Conservation (phyloP, 1,284 basidiomycete species). For the Mycosarcoma mackinlayi region DNA sequence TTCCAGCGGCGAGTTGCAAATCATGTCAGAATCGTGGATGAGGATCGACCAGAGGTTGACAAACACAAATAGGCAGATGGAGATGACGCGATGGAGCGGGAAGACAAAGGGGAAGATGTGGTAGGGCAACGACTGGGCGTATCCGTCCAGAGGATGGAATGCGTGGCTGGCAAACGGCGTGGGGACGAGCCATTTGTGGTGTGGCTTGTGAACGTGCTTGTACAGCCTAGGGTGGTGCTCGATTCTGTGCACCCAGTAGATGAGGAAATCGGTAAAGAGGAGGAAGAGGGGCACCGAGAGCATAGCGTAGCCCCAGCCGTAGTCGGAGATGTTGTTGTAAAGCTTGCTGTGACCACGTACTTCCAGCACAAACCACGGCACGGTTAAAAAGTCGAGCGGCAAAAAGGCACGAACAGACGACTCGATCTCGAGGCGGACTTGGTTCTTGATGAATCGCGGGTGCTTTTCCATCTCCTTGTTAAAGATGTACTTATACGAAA, state of each 20-base stretch:
- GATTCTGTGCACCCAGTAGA: conserved; percentile 95
- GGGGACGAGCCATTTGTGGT: conserved; percentile 98
- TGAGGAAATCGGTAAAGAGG: conserved; percentile 87
- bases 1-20: conserved; percentile 90
- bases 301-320: conserved; percentile 61
- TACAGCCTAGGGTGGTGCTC: conserved; percentile 88
- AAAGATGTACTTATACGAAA: conserved; percentile 87
- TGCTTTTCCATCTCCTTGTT: conserved; percentile 96
- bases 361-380: conserved; percentile 94
- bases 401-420: conserved; percentile 83
- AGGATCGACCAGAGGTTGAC: conserved; percentile 67
- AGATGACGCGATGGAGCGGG: conserved; percentile 77
- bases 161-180: conserved; percentile 97
- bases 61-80: conserved; percentile 66
- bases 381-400: conserved; percentile 75
- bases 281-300: conserved; percentile 74
- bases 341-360: conserved; percentile 85
- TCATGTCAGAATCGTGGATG: conserved; percentile 99
- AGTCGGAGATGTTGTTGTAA: conserved; percentile 78
- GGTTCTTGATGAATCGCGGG: conserved; percentile 89
- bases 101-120: conserved; percentile 92
- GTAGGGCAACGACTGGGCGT: conserved; percentile 91
- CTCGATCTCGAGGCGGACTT: conserved; percentile 82
- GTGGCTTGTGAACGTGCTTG: conserved; percentile 91
- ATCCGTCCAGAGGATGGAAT: conserved; percentile 96